Evolutionary conservation across 176 grass and related monocot species (phyloP), one percentile per base, ranked within the genome.

Genomic region (Carex myosuroides): DNA sequence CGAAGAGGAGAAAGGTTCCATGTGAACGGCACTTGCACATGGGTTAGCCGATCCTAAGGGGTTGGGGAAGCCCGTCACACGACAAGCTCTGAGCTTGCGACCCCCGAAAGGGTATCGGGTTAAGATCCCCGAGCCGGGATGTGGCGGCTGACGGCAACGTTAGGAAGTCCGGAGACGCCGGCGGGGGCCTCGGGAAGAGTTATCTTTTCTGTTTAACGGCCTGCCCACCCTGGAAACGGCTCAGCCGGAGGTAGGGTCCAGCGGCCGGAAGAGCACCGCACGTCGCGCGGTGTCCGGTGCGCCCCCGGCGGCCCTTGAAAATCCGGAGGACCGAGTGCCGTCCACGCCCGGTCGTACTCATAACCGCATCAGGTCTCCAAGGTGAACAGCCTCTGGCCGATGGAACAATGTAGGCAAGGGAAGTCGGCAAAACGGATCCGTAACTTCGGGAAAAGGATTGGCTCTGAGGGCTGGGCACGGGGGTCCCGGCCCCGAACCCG

Each of bases 371-470:
- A 87, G 85, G 85, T 82, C 89, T 92, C 88, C 85, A 89, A 92
- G 90, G 90, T 92, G 90, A 87, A 92, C 85, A 89, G 21, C 90
- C 90, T 92, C 86, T 93, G 66, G 87, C 87, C 85, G 79, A 94
- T 91, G 89, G 89, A 94, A 94, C 59, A 91, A 94, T 91, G 87
- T 91, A 94, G 92, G 91, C 87, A 91, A 91, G 89, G 87, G 91
- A 94, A 94, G 89, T 94, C 70, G 89, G 89, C 89, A 94, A 94
- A 90, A 91, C 48, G 86, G 91, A 89, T 92, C 85, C 70, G 84
- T 89, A 92, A 89, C 90, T 87, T 92, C 69, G 69, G 90, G 85
- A 89, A 92, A 92, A 89, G 90, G 87, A 92, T 92, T 92, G 82
- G 90, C 24, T 88, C 87, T 88, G 81, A 88, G 87, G 87, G 81